A percentile compares a stretch with the other conserved stretches of the same genome.
phyloP scores from a whole-genome alignment of 1,139 yeast species.

The Saccharomyces hybrid region DNA sequence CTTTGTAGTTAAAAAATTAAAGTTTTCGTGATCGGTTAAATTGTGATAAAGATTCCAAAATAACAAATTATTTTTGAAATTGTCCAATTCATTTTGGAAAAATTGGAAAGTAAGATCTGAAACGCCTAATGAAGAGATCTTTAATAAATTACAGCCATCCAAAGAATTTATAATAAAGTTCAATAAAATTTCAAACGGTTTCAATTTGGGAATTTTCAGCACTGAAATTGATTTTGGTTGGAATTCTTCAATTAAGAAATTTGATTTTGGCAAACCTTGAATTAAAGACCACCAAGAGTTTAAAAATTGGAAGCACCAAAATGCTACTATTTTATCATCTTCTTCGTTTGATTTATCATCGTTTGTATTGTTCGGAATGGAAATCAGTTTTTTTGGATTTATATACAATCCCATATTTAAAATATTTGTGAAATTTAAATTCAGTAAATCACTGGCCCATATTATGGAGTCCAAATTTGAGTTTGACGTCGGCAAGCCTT shows the following conservation, averaged over 20 bases:
- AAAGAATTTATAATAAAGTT: constrained; percentile 17
- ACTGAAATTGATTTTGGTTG: constrained; percentile 20
- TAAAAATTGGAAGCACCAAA: constrained; percentile 28
- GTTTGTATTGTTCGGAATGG: constrained; percentile 4
- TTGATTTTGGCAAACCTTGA: constrained; percentile 27
- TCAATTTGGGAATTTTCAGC: constrained; percentile 16
- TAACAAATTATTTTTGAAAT: constrained; percentile 19
- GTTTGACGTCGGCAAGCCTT: constrained; percentile 1
- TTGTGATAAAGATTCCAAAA: constrained; percentile 26
- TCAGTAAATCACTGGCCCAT: constrained; percentile 20
- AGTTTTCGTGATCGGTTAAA: constrained; percentile 21
- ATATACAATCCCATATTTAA: constrained; percentile 23
- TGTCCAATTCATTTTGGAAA: constrained; percentile 10
- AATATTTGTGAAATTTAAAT: constrained; percentile 17
- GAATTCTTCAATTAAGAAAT: constrained; percentile 26
- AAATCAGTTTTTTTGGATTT: constrained; percentile 21
- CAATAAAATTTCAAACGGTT: constrained; percentile 22
- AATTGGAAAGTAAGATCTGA: constrained; percentile 14
- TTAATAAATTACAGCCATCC: constrained; percentile 25
- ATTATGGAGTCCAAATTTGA: constrained; percentile 5
- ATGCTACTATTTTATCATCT: constrained; percentile 13
- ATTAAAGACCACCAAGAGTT: constrained; percentile 27
- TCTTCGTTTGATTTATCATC: constrained; percentile 3
- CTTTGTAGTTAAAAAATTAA: background rate
- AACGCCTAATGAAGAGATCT: constrained; percentile 14